A percentile compares a stretch with the other conserved stretches of the same genome.
Conservation (phyloP, 176 grass and related monocot genomes). For the Eragrostis nindensis region DNA sequence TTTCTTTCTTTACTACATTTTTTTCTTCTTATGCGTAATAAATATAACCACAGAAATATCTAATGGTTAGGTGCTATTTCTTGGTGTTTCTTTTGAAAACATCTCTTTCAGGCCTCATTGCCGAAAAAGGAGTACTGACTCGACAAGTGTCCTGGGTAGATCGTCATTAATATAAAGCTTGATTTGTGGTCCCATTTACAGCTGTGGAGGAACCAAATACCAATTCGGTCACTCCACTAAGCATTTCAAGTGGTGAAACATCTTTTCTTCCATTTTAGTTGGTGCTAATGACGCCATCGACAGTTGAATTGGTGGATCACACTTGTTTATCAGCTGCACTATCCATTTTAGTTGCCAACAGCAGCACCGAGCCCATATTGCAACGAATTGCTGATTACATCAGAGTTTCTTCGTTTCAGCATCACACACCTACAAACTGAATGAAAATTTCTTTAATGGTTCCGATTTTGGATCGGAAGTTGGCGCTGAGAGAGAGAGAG, state of each 20-base stretch:
- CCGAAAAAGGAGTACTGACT: background rate
- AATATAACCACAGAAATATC: background rate
- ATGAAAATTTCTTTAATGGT: background rate
- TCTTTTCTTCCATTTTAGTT: background rate
- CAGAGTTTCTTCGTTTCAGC: background rate
- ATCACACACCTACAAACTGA: background rate
- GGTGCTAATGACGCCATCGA: background rate
- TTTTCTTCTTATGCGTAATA: background rate
- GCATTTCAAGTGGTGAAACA: constrained; percentile 15
- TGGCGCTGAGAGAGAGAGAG: background rate
- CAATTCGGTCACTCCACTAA: background rate
- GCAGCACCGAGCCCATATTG: background rate
- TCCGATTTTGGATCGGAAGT: background rate
- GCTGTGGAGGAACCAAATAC: background rate
- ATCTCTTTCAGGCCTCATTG: background rate
- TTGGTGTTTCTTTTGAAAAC: background rate
- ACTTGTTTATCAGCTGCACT: background rate
- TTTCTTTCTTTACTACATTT: background rate
- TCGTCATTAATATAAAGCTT: background rate
- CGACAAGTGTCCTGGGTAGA: constrained; percentile 9
- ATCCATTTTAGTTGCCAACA: background rate
- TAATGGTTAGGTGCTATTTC: background rate
- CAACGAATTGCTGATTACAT: background rate
- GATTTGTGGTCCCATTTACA: constrained; percentile 4
- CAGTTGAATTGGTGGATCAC: constrained; percentile 6